Conservation (phyloP, 495 filamentous ascomycete genomes). For the Penicillium dipodomyicola region DNA sequence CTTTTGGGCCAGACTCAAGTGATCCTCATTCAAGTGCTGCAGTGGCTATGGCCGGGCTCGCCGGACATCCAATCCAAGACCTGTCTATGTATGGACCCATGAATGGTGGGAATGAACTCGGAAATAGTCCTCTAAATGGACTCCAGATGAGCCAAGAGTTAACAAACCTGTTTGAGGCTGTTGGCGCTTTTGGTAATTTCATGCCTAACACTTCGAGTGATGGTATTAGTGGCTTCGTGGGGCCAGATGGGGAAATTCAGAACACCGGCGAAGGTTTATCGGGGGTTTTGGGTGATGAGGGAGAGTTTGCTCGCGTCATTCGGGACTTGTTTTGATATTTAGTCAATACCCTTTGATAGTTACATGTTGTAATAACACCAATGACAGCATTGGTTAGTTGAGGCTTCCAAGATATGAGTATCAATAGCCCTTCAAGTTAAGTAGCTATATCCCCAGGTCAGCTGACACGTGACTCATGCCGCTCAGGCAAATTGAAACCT, state of each 20-base stretch:
- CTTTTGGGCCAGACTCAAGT: slow-evolving; percentile 36
- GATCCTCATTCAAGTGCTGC: slow-evolving; percentile 66
- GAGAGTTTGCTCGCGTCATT: slow-evolving; percentile 62
- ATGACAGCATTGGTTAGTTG: neutral
- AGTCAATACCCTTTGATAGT: slow-evolving; percentile 1
- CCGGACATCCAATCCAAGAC: slow-evolving; percentile 65
- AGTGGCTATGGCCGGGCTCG: slow-evolving; percentile 70
- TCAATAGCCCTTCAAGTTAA: neutral
- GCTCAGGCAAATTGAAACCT: neutral
- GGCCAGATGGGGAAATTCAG: slow-evolving; percentile 43
- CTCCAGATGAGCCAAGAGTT: slow-evolving; percentile 63
- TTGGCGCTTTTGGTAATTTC: slow-evolving; percentile 55
- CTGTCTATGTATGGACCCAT: slow-evolving; percentile 52
- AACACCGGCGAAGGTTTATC: slow-evolving; percentile 48
- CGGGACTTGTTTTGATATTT: slow-evolving; percentile 59
- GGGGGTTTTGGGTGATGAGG: slow-evolving; percentile 57
- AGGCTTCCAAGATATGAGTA: neutral
- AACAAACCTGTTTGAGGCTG: slow-evolving; percentile 68
- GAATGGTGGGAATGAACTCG: slow-evolving; percentile 47
- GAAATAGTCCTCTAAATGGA: slow-evolving; percentile 59
- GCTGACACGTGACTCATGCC: slow-evolving; percentile 1
- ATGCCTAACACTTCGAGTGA: slow-evolving; percentile 38
- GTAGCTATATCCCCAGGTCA: neutral
- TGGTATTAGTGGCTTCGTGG: slow-evolving; percentile 45
- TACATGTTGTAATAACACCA: neutral